Evolutionary conservation across 441 rosid species (phyloP).

Genomic region (Populus hybrid): DNA sequence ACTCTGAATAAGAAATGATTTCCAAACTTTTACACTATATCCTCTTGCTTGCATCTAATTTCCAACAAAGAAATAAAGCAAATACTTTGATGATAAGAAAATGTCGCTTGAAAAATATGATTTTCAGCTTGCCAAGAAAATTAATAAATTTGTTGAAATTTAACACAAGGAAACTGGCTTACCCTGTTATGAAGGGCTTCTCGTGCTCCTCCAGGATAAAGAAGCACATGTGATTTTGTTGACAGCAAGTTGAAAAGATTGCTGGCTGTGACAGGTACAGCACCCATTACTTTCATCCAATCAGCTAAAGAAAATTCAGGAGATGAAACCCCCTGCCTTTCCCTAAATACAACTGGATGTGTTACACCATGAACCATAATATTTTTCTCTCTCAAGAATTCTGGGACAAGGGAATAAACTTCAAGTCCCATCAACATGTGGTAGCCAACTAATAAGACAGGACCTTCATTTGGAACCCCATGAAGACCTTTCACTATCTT

Average conservation of each 20-base stretch:
- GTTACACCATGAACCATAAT: constrained; percentile 61
- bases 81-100: background rate
- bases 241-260: constrained; percentile 71
- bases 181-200: constrained; percentile 92
- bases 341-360: constrained; percentile 55
- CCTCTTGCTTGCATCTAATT: no score
- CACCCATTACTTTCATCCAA: constrained; percentile 73
- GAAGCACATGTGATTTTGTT: constrained; percentile 67
- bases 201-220: constrained; percentile 86
- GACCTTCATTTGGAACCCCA: constrained; percentile 85
- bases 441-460: constrained; percentile 76
- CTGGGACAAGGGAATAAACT: constrained; percentile 47
- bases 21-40: background rate
- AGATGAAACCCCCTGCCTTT: constrained; percentile 15
- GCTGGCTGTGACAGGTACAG: constrained; percentile 61
- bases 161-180: constrained; percentile 12
- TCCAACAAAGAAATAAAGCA: background rate
- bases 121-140: background rate
- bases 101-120: no score
- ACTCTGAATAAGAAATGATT: background rate
- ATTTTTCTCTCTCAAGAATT: constrained; percentile 62
- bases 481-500: constrained; percentile 73
- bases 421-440: constrained; percentile 82
- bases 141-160: background rate
- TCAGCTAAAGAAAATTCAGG: constrained; percentile 36